phyloP scores from a whole-genome alignment of 1,284 basidiomycete species.

The Volvariella volvacea region DNA sequence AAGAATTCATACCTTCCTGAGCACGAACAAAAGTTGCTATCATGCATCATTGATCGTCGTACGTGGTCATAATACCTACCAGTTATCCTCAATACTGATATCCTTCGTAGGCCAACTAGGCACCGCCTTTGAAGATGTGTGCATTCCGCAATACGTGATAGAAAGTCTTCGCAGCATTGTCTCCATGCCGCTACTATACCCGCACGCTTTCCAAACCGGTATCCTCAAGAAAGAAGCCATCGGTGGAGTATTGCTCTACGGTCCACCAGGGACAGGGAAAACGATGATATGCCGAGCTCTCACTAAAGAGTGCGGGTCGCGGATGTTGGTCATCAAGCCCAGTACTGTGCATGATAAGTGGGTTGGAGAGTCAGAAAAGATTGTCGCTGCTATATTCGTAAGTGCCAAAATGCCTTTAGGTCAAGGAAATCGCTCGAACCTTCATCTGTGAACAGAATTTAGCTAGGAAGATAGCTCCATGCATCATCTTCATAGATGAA shows the following conservation, averaged over 20 bases:
- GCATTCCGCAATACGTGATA: conserved; percentile 10
- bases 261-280: conserved; percentile 14
- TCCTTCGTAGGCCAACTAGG: conserved; percentile 9
- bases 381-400: conserved; percentile 9
- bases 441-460: conserved; percentile 7
- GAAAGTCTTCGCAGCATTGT: conserved; percentile 12
- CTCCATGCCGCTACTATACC: conserved; percentile 11
- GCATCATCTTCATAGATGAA: conserved; percentile 15
- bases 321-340: conserved; percentile 12
- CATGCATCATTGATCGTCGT: conserved; percentile 10
- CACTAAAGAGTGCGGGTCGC: conserved; percentile 10
- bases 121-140: conserved; percentile 13
- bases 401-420: conserved; percentile 2
- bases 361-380: conserved; percentile 11
- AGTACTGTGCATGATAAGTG: conserved; percentile 9
- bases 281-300: conserved; percentile 14
- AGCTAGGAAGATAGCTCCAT: conserved; percentile 13
- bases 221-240: conserved; percentile 13
- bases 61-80: neutral
- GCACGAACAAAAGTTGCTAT: conserved; percentile 8
- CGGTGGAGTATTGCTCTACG: conserved; percentile 11
- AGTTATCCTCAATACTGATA: too few species aligned
- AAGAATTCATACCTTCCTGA: conserved; percentile 5
- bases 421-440: too few species aligned
- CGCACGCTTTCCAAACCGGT: conserved; percentile 12